These are phyloP conservation scores for Neospora caninum DNA, from an alignment of 169 alveolate species.

Conservation along the genomic window DNA sequence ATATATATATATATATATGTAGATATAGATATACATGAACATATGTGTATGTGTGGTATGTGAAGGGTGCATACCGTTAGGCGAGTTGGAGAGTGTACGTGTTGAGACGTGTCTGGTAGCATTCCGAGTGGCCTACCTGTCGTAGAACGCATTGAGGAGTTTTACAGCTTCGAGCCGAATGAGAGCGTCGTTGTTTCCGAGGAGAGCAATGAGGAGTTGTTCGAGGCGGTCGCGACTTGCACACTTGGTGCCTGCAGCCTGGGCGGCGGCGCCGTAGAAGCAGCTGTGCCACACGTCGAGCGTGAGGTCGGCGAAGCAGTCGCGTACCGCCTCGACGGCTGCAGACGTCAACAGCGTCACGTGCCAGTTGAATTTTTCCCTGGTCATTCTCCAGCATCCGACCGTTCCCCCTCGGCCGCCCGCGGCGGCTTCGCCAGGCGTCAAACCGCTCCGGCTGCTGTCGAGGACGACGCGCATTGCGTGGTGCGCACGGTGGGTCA, in stretches of 20 bases:
- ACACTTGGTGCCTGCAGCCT: slow-evolving; percentile 6
- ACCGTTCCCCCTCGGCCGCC: not conserved
- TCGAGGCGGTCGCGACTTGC: slow-evolving; percentile 74
- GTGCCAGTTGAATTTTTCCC: slow-evolving; percentile 36
- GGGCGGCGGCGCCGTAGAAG: slow-evolving; percentile 35
- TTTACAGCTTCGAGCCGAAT: slow-evolving; percentile 81
- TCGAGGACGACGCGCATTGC: slow-evolving; percentile 52
- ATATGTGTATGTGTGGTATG: not conserved
- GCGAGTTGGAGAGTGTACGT: no score
- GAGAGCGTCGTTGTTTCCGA: slow-evolving; percentile 81
- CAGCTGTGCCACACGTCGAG: slow-evolving; percentile 58
- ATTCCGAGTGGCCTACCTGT: slow-evolving; percentile 65
- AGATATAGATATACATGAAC: not conserved
- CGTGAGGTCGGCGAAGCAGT: slow-evolving; percentile 45
- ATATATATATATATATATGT: not conserved
- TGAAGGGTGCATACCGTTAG: no score
- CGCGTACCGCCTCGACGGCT: slow-evolving; percentile 29
- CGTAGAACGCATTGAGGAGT: slow-evolving; percentile 82
- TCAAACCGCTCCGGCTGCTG: slow-evolving; percentile 37
- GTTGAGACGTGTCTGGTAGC: no score
- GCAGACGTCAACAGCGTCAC: slow-evolving; percentile 50
- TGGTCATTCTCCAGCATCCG: slow-evolving; percentile 6
- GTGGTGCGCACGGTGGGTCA: slow-evolving; percentile 54
- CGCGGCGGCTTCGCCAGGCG: slow-evolving; percentile 2
- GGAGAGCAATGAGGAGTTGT: slow-evolving; percentile 79